Evolutionary conservation across 768 basidiomycete species (phyloP).

Genomic region (Leccinum truebloodii): DNA sequence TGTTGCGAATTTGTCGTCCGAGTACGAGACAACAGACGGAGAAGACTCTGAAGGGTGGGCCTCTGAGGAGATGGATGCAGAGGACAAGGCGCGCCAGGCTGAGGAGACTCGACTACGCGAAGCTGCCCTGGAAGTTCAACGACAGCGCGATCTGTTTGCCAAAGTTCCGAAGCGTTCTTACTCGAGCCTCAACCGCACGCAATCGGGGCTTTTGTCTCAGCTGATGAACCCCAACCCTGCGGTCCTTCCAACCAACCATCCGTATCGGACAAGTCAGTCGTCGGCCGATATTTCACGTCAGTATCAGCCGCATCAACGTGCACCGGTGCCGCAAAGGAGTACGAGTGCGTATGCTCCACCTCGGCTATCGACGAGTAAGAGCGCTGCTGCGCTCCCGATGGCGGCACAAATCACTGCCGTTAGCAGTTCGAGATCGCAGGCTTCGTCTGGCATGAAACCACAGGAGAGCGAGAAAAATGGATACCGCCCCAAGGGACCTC

Average conservation of each 20-base stretch:
- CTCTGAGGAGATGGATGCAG: constrained; percentile 51
- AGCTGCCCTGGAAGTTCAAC: constrained; percentile 63
- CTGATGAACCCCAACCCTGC: constrained; percentile 72
- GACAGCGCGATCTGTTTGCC: constrained; percentile 66
- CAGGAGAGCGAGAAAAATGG: constrained; percentile 37
- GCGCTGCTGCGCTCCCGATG: constrained; percentile 58
- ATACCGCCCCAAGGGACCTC: constrained; percentile 67
- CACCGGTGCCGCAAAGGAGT: constrained; percentile 30
- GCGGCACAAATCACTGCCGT: constrained; percentile 48
- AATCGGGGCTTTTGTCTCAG: constrained; percentile 62
- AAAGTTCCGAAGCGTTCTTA: constrained; percentile 71
- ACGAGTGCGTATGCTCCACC: constrained; percentile 33
- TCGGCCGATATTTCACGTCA: constrained; percentile 45
- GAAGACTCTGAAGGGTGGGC: constrained; percentile 64
- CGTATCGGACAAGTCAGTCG: constrained; percentile 54
- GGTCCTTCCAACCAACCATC: constrained; percentile 58
- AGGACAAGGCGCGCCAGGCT: constrained; percentile 35
- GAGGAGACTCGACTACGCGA: constrained; percentile 41
- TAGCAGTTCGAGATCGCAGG: constrained; percentile 29
- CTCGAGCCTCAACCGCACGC: constrained; percentile 53
- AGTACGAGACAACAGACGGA: constrained; percentile 53
- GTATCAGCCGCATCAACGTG: constrained; percentile 21
- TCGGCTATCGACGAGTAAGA: constrained; percentile 53
- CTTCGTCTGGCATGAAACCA: constrained; percentile 24
- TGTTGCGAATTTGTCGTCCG: constrained; percentile 45